Evolutionary conservation across 2,329 filamentous ascomycete species (phyloP), one percentile per base, ranked within the genome.

Genomic region (Thielaviopsis euricoi): DNA sequence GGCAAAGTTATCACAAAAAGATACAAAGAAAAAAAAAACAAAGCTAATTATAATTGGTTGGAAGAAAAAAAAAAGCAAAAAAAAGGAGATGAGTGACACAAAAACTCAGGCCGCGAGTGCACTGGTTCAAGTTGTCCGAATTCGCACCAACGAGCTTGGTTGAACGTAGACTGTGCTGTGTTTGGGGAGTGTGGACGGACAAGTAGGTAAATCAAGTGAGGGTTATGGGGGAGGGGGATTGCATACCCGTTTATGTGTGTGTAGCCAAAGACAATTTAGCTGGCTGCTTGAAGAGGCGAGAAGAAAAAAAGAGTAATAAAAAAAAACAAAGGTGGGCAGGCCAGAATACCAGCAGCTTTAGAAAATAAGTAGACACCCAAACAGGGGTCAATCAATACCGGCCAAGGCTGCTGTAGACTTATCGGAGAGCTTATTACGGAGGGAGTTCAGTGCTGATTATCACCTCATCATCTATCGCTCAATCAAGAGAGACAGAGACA

Each of bases 11-110:
- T 37, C 21, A 26, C 23, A 54, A 54, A 23, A 43, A 43, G n/a
- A 54, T 23, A 54, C 29, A 56, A 33, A 49, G 53, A n/a, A n/a
- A n/a, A n/a, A n/a, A 56, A 33, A 56, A 49, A 50, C 54, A 19
- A 51, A 56, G 26, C 29, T 56, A 40, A 55, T 55, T 43, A 55
- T 26, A 23, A 43, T 26, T 19, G 53, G 3, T 22, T 22, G 48
- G 48, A 17, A 10, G 7, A 33, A 33, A 33, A 33, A 2, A 33
- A 10, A 10, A 33, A 33, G 7, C 3, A 26, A 26, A 26, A 23
- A 21, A 21, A 21, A 22, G 48, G 22, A 49, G 17, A 51, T 17
- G 48, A 25, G 15, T 51, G 23, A 51, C 48, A 51, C 48, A 51
- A 22, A 21, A 25, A 51, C 21, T 23, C 19, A 51, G 37, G 37